Base-by-base conservation (phyloP, 805 yeast species). In the Wickerhamiella alocasiicola region DNA sequence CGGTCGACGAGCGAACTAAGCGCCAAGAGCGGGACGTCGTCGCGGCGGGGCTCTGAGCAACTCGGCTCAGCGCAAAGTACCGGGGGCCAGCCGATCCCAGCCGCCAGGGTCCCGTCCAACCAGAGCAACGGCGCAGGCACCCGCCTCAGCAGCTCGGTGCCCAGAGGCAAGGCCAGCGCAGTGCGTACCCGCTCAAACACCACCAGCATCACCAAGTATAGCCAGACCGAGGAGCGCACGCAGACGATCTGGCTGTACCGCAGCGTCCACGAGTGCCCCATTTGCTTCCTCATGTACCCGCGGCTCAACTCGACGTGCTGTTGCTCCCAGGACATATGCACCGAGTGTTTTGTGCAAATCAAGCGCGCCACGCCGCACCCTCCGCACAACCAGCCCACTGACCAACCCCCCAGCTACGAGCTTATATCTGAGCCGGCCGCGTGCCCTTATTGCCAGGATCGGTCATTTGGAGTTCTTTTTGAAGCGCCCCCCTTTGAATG, bases 301-400 rank as follows among this genome's bases (percentile, higher is more conserved):
- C 67, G 71, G 20, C 60, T 87, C 46, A 91, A 91, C 61, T 59
- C 70, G 40, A 78, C 94, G 6, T 68, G 94, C 33, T 88, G 98
- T 59, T 88, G 98, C 58, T 71, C 72, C 37, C 97, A 88, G 57
- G 87, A 94, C 1, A 85, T 88, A 16, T 91, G 98, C 61, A 72
- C 95, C 2, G 97, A 88, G 61, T 88, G 98, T 56, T 91, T 88
- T 70, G 96, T 88, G 9, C 96, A 88, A 59, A 85, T 88, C 56
- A 84, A 82, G 58, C 70, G 98, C 39, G 63, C 76, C 25, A 94
- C 83, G 9, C 97, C 98, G 0, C 97, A 88, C 61, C 83, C 85
- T 25, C 95, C 95, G 1, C 93, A 84, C 55, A 63, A 57, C 62
- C 34, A 50, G 26, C 42, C 52, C 15, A 51, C 49, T 35, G 52